A percentile compares a stretch with the other conserved stretches of the same genome.
Evolutionary conservation across 2,329 filamentous ascomycete genomes (phyloP).

Genomic region (Sclerotinia minor): DNA sequence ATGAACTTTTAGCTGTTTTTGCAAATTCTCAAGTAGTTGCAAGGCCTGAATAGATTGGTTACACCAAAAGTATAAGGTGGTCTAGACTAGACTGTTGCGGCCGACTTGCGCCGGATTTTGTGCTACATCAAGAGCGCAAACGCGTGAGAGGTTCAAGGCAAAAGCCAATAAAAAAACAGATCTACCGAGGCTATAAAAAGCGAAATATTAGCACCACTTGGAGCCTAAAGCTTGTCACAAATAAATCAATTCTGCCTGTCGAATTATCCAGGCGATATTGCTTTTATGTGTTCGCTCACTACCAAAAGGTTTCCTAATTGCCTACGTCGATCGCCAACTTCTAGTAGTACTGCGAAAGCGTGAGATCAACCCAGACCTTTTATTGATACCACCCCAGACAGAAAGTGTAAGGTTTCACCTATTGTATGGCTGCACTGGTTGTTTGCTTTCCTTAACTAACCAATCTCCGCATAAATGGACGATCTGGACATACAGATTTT

Average conservation of each 20-base stretch:
- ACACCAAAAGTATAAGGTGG: not conserved
- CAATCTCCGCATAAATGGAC: constrained; percentile 4
- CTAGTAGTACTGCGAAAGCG: not conserved
- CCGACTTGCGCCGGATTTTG: not conserved
- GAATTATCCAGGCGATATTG: not conserved
- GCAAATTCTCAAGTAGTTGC: not conserved
- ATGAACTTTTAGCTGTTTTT: not conserved
- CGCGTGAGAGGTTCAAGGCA: not conserved
- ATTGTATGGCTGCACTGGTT: not conserved
- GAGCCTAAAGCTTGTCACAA: not conserved
- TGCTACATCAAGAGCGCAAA: not conserved
- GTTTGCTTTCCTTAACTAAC: not conserved
- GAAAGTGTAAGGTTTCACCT: constrained; percentile 15
- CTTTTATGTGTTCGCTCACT: not conserved
- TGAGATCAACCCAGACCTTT: too few relatives aligned
- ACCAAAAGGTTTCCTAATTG: not conserved
- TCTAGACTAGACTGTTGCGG: not conserved
- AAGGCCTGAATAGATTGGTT: not conserved
- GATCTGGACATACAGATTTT: constrained; percentile 10
- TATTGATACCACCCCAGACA: too few relatives aligned
- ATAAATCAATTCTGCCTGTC: not conserved
- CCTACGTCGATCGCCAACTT: not conserved
- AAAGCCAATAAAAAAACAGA: not conserved
- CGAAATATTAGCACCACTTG: not conserved
- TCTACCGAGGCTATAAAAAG: not conserved